Conservation (phyloP, 2,329 filamentous ascomycete genomes). For the Ophiostoma sp. region DNA sequence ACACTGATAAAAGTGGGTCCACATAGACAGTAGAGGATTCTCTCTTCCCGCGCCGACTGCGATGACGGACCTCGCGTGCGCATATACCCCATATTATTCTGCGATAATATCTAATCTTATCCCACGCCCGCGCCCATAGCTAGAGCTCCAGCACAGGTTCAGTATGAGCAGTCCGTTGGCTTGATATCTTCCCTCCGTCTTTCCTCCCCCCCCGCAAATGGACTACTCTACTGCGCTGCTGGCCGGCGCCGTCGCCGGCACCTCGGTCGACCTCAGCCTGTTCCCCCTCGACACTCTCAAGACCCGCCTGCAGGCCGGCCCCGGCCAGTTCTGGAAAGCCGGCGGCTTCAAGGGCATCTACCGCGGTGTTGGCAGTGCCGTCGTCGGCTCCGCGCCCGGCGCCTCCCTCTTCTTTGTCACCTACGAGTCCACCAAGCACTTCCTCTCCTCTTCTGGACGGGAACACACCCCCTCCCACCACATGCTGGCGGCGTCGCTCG, state of each 20-base stretch:
- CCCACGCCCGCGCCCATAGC: background rate
- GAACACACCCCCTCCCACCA: constrained; percentile 47
- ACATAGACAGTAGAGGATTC: background rate
- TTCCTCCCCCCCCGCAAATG: constrained; percentile 23
- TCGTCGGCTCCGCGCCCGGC: constrained; percentile 87
- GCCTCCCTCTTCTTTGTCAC: constrained; percentile 97
- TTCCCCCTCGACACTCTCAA: constrained; percentile 98
- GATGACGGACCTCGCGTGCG: constrained; percentile 10
- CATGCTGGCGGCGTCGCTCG: constrained; percentile 79
- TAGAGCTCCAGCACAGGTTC: background rate
- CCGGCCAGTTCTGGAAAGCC: constrained; percentile 64
- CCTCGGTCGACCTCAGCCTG: constrained; percentile 92
- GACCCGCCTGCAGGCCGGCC: constrained; percentile 80
- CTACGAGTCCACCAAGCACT: constrained; percentile 70
- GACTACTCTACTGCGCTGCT: constrained; percentile 58
- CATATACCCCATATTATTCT: constrained; percentile 1
- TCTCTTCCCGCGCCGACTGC: background rate
- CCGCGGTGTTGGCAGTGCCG: constrained; percentile 79
- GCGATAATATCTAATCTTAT: constrained; percentile 3
- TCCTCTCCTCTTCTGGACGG: constrained; percentile 35
- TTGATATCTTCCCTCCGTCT: background rate
- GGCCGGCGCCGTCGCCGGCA: constrained; percentile 87
- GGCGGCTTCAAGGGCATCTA: constrained; percentile 92
- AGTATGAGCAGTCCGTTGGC: background rate
- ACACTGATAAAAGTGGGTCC: background rate